phyloP scores from a whole-genome alignment of 129 eudicot genomes.

The Scalesia atractyloides region DNA sequence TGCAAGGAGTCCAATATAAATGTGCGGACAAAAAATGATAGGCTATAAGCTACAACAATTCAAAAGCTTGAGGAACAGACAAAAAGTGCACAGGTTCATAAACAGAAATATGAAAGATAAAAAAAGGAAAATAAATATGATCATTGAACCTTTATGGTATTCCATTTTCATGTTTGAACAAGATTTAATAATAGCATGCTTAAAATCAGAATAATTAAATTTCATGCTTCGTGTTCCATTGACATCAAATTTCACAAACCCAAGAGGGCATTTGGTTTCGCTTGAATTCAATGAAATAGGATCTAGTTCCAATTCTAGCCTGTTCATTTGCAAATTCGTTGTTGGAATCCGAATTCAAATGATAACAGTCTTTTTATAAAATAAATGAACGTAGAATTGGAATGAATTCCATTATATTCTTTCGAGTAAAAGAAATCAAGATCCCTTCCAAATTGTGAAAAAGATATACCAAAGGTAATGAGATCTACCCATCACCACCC shows the following conservation, averaged over 20 bases:
- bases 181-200: not conserved
- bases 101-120: not conserved
- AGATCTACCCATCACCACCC: not conserved
- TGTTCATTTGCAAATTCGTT: not conserved
- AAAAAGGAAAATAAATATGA: not conserved
- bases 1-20: not conserved
- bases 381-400: not conserved
- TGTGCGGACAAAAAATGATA: not conserved
- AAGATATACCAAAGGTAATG: not conserved
- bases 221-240: not conserved
- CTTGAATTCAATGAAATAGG: not conserved
- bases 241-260: slow-evolving; percentile 11
- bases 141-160: not conserved
- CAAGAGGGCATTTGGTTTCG: not conserved
- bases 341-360: not conserved
- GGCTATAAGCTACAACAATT: slow-evolving; percentile 5
- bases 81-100: not conserved
- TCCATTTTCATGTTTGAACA: slow-evolving; percentile 10
- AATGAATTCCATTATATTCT: not conserved
- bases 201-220: not conserved
- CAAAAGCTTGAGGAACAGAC: slow-evolving; percentile 12
- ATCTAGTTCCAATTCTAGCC: not conserved
- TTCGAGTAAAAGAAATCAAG: not conserved
- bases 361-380: not conserved
- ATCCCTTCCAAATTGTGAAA: not conserved